Base-by-base conservation (phyloP, 441 rosid genomes). In the Gossypium aridum region DNA sequence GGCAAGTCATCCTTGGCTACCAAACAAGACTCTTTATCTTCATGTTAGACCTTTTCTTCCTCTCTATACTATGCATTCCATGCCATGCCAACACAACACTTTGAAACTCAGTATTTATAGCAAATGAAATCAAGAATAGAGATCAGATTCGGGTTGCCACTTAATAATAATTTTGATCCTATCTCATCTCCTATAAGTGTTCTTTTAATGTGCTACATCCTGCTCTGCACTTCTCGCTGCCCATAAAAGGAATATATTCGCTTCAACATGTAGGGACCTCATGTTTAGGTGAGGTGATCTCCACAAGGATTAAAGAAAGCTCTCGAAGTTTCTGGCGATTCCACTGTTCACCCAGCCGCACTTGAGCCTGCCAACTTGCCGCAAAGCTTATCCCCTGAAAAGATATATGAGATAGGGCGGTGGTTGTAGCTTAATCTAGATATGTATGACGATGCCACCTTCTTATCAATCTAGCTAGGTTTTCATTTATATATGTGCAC, bases 1-100 rank as follows among this genome's bases (percentile, higher is more conserved):
- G 83, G 81, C 81, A 80, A 77, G 76, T 77, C 82, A 82, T 82
- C 79, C 85, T 79, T 37, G 62, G 82, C 82, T 82, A 74, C 72
- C 75, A 45, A 79, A 79, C 81, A 23, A 31, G 25, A 69, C 79
- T 69, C 78, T 63, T 68, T 74, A 16, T 73, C 81, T 69, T 73
- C 78, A 83, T 60, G 80, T 51, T 68, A 75, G 68, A n/a, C 16
- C 77, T 72, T 37, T 72, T 75, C 82, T 79, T 43, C 75, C 61
- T 64, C 47, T 43, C n/a, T 6, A 53, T 37, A 7, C 43, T 37
- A 37, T 37, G 43, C 9, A 37, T 37, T 37, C 10, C 43, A 53
- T 53, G 7, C 19, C 20, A 75, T 70, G 75, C 79, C 74, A 26
- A 51, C 9, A 3, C 23, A 6, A 45, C 14, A 34, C 39, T 20